Conservation (phyloP, 2,329 filamentous ascomycete genomes). For the Venturia carpophila region DNA sequence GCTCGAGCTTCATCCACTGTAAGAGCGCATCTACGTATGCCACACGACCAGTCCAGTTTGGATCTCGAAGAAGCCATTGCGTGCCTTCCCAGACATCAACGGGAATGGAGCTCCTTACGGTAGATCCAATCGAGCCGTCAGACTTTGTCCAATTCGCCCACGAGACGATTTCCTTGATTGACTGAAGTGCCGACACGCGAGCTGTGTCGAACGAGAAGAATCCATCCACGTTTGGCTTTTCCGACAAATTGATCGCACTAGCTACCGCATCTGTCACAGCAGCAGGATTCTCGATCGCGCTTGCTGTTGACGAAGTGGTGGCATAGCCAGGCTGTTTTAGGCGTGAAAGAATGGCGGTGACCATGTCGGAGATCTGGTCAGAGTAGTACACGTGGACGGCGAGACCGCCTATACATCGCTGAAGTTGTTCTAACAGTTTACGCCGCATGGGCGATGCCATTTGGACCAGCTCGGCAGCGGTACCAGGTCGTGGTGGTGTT, state of each 20-base stretch:
- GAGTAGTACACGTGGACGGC: slow-evolving; percentile 95
- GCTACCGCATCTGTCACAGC: slow-evolving; percentile 42
- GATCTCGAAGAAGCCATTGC: slow-evolving; percentile 81
- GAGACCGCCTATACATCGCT: slow-evolving; percentile 79
- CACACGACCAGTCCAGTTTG: slow-evolving; percentile 67
- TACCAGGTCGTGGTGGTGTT: slow-evolving; percentile 21
- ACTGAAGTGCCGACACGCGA: slow-evolving; percentile 59
- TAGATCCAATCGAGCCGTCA: slow-evolving; percentile 39
- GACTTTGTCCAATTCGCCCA: slow-evolving; percentile 64
- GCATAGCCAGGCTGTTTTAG: slow-evolving; percentile 57
- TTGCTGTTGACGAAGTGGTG: slow-evolving; percentile 37
- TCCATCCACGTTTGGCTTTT: slow-evolving; percentile 46
- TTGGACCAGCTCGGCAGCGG: slow-evolving; percentile 35
- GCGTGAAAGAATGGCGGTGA: slow-evolving; percentile 67
- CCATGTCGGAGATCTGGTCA: slow-evolving; percentile 93
- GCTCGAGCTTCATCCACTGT: slow-evolving; percentile 80
- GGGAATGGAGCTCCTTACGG: slow-evolving; percentile 67
- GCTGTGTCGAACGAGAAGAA: slow-evolving; percentile 58
- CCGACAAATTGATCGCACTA: slow-evolving; percentile 42
- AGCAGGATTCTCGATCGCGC: slow-evolving; percentile 44
- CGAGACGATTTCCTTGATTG: slow-evolving; percentile 73
- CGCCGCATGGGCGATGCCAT: slow-evolving; percentile 48
- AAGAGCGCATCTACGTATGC: slow-evolving; percentile 78
- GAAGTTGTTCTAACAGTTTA: slow-evolving; percentile 61
- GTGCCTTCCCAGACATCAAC: slow-evolving; percentile 92